Base-by-base conservation (phyloP, 345 rosid species). In the Xanthoceras sorbifolium region DNA sequence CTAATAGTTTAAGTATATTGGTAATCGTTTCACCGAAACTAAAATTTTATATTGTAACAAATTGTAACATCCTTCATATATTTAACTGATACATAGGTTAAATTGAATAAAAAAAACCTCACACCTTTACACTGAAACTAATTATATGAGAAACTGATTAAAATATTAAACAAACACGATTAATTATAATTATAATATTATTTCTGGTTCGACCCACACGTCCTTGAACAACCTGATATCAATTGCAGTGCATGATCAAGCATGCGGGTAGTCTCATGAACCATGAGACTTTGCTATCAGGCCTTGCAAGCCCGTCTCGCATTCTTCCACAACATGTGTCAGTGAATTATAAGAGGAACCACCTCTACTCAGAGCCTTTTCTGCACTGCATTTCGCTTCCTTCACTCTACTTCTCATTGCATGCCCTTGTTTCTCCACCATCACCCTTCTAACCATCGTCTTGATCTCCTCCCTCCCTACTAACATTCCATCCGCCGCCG, bases 371-470 rank as follows among this genome's bases (percentile, higher is more conserved):
- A 80, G 40, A 32, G 87, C 87, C 54, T 82, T 81, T 15, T 72
- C 76, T 10, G 85, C 86, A 28, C 89, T 81, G 29, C 62, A 32
- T 76, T 87, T 85, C 0, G 89, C 76, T 50, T 63, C 73, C 66
- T 72, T 79, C 12, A 71, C 86, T 52, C 48, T 80, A 0, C 48
- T 69, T 75, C 86, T 86, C 48, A 79, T 82, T 20, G 20, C 60
- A n/a, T 77, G 17, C 15, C 88, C 83, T 44, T 86, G 81, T 23
- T 84, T 81, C 20, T 62, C 83, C 77, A 76, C 87, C 89, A 89
- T 83, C 26, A 89, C 77, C 36, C 44, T 85, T 77, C 82, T 82
- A 10, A 88, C 80, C 85, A 83, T 60, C 34, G n/a, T 76, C 71
- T 31, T 78, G 55, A 86, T 85, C 78, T 83, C 92, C 36, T 75